Evolutionary conservation across 2,329 filamentous ascomycete species (phyloP).

Genomic region (Fusarium circinatum): DNA sequence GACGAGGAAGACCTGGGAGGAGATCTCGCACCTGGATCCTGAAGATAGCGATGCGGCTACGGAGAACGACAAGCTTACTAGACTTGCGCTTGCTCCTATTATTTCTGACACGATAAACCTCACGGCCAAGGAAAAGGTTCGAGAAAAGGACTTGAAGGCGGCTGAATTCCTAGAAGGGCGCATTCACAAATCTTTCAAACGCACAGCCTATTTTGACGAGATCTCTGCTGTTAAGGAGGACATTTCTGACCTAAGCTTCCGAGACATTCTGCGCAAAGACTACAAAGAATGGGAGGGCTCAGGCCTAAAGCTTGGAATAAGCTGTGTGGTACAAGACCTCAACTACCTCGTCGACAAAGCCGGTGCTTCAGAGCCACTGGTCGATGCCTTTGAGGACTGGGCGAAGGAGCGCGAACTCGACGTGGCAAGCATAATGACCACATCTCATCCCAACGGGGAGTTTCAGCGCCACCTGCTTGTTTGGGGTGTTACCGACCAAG

Average conservation of each 20-base stretch:
- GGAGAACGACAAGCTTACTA: conserved; percentile 69
- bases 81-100: conserved; percentile 75
- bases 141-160: conserved; percentile 67
- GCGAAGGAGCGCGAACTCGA: conserved; percentile 67
- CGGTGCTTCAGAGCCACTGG: conserved; percentile 56
- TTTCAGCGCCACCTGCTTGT: conserved; percentile 76
- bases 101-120: conserved; percentile 79
- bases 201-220: conserved; percentile 65
- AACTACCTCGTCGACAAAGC: conserved; percentile 67
- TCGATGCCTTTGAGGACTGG: conserved; percentile 62
- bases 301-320: conserved; percentile 70
- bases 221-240: conserved; percentile 74
- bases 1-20: conserved; percentile 67
- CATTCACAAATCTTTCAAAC: conserved; percentile 58
- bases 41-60: conserved; percentile 41
- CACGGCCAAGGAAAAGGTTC: conserved; percentile 71
- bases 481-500: conserved; percentile 66
- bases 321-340: conserved; percentile 71
- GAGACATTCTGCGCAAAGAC: conserved; percentile 81
- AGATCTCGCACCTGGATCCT: conserved; percentile 46
- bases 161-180: conserved; percentile 67
- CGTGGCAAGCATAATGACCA: conserved; percentile 75
- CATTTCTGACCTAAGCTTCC: conserved; percentile 67
- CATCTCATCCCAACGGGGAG: conserved; percentile 61
- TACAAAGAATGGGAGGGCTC: conserved; percentile 81